Percentiles rank a stretch among this genome's conserved stretches.
These are phyloP conservation scores for Coniochaeta sp. DNA, from an alignment of 2,329 filamentous ascomycete species.

Conservation along the genomic window DNA sequence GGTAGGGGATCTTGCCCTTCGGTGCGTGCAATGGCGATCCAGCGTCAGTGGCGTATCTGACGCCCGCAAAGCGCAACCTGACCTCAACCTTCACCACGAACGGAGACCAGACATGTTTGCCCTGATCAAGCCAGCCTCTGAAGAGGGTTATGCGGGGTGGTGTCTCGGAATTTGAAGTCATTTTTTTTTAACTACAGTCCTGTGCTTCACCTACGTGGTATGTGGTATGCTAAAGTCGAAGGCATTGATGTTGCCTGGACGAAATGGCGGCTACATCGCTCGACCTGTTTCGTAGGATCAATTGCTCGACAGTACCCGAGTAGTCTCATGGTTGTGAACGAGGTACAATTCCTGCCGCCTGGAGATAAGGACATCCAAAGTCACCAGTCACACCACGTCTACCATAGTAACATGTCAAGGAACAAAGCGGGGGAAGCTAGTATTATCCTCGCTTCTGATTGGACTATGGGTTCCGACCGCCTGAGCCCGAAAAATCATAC, in stretches of 20 bases:
- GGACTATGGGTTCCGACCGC: background rate
- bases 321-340: background rate
- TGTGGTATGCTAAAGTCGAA: background rate
- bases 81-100: conserved; percentile 57
- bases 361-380: background rate
- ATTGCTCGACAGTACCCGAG: too few relatives aligned
- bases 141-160: conserved; percentile 30
- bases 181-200: background rate
- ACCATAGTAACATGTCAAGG: background rate
- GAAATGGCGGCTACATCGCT: background rate
- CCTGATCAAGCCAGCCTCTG: conserved; percentile 36
- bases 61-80: conserved; percentile 44
- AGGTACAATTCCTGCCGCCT: background rate
- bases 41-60: conserved; percentile 35
- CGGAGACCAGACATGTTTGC: conserved; percentile 48
- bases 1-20: conserved; percentile 53
- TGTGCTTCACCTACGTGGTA: background rate
- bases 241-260: too few relatives aligned
- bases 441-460: background rate
- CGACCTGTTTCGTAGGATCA: background rate
- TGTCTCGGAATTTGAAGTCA: background rate
- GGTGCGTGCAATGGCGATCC: conserved; percentile 41
- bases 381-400: background rate
- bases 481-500: background rate
- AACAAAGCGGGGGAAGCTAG: background rate